These are phyloP conservation scores for Hippophae gyantsensis DNA, from an alignment of 306 rosid species.

Conservation along the genomic window DNA sequence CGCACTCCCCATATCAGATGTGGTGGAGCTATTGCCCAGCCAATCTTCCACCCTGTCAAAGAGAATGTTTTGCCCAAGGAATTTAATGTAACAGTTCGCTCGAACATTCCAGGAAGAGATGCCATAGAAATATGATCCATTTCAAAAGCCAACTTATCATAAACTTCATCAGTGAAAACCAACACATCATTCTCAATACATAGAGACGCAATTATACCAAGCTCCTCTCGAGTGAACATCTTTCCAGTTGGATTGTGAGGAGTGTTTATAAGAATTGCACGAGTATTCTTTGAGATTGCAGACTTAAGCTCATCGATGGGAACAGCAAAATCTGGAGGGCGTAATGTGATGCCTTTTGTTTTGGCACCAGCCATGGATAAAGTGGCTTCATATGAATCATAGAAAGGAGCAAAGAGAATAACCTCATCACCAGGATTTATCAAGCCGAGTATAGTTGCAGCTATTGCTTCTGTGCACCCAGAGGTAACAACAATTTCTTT, in stretches of 20 bases:
- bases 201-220: constrained; percentile 56
- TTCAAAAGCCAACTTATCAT: constrained; percentile 84
- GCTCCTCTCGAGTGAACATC: constrained; percentile 71
- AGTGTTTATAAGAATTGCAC: constrained; percentile 62
- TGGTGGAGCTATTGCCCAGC: constrained; percentile 81
- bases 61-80: constrained; percentile 91
- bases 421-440: constrained; percentile 94
- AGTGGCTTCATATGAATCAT: constrained; percentile 81
- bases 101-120: constrained; percentile 84
- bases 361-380: constrained; percentile 94
- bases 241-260: constrained; percentile 92
- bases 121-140: constrained; percentile 81
- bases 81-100: constrained; percentile 78
- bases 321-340: constrained; percentile 68
- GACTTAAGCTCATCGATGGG: constrained; percentile 67
- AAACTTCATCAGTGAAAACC: constrained; percentile 77
- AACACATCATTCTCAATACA: constrained; percentile 82
- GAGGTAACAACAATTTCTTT: constrained; percentile 73
- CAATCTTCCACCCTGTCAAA: constrained; percentile 87
- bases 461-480: constrained; percentile 94
- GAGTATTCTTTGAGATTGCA: constrained; percentile 57
- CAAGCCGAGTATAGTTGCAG: constrained; percentile 73
- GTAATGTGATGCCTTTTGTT: constrained; percentile 51
- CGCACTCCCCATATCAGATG: constrained; percentile 80
- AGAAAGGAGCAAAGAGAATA: constrained; percentile 77